Base-by-base conservation (phyloP, 164 flowering plant species). In the Piper betle region DNA sequence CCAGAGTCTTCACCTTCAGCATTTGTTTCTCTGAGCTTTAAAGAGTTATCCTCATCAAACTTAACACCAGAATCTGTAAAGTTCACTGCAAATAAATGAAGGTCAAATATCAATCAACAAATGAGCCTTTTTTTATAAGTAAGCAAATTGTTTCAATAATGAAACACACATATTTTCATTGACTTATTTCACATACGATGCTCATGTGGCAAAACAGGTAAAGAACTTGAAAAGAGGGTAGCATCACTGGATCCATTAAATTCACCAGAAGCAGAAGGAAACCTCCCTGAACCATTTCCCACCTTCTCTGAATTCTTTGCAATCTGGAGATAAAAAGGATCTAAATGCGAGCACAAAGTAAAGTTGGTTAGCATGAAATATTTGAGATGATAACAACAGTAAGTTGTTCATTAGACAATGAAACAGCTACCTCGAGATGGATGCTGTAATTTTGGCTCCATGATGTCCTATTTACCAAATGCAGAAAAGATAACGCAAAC, bases 151-250 rank as follows among this genome's bases (percentile, higher is more conserved):
- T 46, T 46, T 46, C 11, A 46, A 46, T 46, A 10, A 42, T 46
- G 15, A 12, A 46, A 6, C 3, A 6, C 3, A 1, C 15, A 46
- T 46, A 10, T 46, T 46, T 2, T 10, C 9, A 46, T 2, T 9
- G 11, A 6, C 11, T 12, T 10, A 46, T 6, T 10, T 54, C 4
- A 59, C 83, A 43, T 80, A 90, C 99, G 64, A 66, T 90, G 90
- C 60, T 78, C 85, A 74, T 88, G 99, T 0, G 80, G 82, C 69
- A 93, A 77, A 75, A 88, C 91, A 71, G 99, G 99, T 62, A 93
- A 73, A 39, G 99, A 93, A 76, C 87, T 78, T 19, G 97, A 93
- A 64, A 93, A 93, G 48, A 93, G 78, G 69, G 83, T 78, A 19
- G 86, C 82, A 74, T 88, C 97, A 66, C 59, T 80, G 54, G 92